phyloP scores from a whole-genome alignment of 257 asterid species.

The Anisodus acutangulus region DNA sequence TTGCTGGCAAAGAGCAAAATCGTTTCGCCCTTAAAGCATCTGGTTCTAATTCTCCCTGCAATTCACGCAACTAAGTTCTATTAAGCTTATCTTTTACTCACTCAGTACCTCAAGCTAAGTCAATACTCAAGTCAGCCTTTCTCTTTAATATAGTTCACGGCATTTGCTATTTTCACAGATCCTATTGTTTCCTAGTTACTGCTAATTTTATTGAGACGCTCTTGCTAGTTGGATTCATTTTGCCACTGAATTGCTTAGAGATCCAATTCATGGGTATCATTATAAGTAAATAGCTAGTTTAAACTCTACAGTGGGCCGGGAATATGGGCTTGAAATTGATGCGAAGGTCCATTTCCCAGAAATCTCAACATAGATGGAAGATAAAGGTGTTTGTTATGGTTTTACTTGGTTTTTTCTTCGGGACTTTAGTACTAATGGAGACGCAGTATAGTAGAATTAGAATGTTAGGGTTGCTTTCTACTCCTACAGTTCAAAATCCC shows the following conservation, averaged over 20 bases:
- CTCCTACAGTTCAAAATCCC: slow-evolving; percentile 60
- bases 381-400: slow-evolving; percentile 58
- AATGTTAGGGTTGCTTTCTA: slow-evolving; percentile 49
- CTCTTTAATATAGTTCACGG: background rate
- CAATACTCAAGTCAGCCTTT: slow-evolving; percentile 13
- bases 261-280: background rate
- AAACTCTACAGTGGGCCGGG: background rate
- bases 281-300: background rate
- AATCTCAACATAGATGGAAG: slow-evolving; percentile 72
- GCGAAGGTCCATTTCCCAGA: slow-evolving; percentile 47
- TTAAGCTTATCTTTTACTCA: slow-evolving; percentile 17
- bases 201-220: background rate
- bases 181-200: background rate
- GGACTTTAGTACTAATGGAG: slow-evolving; percentile 68
- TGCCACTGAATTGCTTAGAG: background rate
- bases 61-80: slow-evolving; percentile 19
- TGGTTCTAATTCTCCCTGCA: slow-evolving; percentile 23
- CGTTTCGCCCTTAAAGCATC: background rate
- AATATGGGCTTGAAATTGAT: slow-evolving; percentile 26
- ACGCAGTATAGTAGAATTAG: slow-evolving; percentile 61
- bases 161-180: slow-evolving; percentile 6
- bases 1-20: background rate
- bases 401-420: slow-evolving; percentile 56
- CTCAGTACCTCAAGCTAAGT: background rate
- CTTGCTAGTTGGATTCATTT: background rate